Evolutionary conservation across 2,329 filamentous ascomycete genomes (phyloP).

Genomic region (Fusarium praegraminearum): DNA sequence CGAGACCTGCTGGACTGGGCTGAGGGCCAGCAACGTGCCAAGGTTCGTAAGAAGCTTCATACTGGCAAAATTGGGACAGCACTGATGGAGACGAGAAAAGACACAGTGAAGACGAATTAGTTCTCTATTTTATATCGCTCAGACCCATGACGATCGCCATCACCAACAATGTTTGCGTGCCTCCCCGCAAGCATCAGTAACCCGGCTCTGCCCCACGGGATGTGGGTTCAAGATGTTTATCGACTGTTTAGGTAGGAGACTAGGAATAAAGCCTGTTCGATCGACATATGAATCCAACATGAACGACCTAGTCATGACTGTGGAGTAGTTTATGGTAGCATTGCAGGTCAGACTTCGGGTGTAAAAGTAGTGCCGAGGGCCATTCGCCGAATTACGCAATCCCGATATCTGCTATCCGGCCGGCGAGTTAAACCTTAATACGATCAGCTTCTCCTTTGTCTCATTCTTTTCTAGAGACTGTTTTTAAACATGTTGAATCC

Average conservation of each 20-base stretch:
- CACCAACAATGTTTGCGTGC: neutral
- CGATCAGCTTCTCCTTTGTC: neutral
- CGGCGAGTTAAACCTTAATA: neutral
- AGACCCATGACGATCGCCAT: neutral
- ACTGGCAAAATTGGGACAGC: neutral
- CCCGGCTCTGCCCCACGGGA: neutral
- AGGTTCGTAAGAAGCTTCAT: conserved; percentile 37
- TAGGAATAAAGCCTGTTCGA: neutral
- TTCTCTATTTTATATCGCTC: neutral
- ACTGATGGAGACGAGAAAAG: fast-evolving
- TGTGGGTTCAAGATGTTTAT: neutral
- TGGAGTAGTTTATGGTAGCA: conserved; percentile 26
- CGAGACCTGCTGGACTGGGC: conserved; percentile 19
- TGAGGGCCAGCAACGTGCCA: conserved; percentile 25
- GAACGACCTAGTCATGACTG: neutral
- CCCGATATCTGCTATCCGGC: neutral
- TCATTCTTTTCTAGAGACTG: neutral
- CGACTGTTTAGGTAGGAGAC: neutral
- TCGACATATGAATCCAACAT: neutral
- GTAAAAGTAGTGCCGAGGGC: conserved; percentile 13
- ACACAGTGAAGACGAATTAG: fast-evolving
- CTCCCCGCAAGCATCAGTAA: neutral
- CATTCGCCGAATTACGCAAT: neutral
- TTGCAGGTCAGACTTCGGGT: neutral
- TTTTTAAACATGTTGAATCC: fast-evolving